Evolutionary conservation across 192 early-diverging fungal genomes (phyloP).

Genomic region (Ramicandelaber brevisporus): DNA sequence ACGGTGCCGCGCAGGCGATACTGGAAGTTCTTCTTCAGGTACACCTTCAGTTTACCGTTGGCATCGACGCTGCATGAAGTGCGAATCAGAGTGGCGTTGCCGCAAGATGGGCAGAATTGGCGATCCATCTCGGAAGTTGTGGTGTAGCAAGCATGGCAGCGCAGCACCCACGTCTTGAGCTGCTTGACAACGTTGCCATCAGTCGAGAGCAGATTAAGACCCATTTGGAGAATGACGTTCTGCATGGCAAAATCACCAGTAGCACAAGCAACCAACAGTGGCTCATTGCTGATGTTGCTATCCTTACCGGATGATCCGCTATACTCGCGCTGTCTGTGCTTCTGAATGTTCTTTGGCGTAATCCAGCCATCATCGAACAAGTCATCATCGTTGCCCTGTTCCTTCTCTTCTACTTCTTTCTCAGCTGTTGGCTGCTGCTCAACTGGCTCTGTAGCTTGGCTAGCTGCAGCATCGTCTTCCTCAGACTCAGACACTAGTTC

Average conservation of each 20-base stretch:
- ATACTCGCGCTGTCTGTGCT: conserved; percentile 20
- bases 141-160: conserved; percentile 84
- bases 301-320: conserved; percentile 20
- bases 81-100: conserved; percentile 62
- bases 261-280: conserved; percentile 61
- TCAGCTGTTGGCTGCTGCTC: conserved; percentile 1
- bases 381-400: conserved; percentile 16
- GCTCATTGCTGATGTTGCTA: conserved; percentile 6
- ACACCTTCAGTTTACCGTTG: conserved; percentile 51
- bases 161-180: conserved; percentile 68
- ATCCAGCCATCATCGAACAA: conserved; percentile 69
- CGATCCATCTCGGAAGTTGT: conserved; percentile 63
- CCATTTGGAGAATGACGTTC: conserved; percentile 88
- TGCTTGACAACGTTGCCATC: conserved; percentile 55
- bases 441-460: conserved; percentile 1
- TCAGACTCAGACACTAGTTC: conserved; percentile 4
- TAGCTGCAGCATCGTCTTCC: conserved; percentile 18
- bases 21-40: conserved; percentile 75
- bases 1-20: conserved; percentile 73
- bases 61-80: conserved; percentile 54
- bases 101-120: conserved; percentile 84
- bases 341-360: conserved; percentile 63
- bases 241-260: conserved; percentile 91
- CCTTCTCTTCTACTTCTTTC: conserved; percentile 4
- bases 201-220: conserved; percentile 51